Base-by-base conservation (phyloP, 352 stramenopile species). In the Blastocystis sp. region DNA sequence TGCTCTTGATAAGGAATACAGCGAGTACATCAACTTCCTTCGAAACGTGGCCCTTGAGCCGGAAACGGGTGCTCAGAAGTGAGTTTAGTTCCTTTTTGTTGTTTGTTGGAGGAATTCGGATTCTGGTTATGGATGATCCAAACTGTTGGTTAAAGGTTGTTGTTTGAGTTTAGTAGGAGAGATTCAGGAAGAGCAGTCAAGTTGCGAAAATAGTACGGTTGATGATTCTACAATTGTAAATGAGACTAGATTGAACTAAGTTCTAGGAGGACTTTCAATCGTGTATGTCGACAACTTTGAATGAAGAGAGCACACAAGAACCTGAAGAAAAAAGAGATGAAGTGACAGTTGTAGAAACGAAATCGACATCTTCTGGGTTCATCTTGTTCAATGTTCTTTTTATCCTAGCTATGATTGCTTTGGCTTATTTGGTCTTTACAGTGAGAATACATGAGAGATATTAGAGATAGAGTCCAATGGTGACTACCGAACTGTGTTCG, bases 21-120 rank as follows among this genome's bases (percentile, higher is more conserved):
- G 59, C 29, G 77, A 87, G 65, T 87, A 87, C 65, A 87, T 87
- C 49, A 87, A 87, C 56, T 87, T 74, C 59, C 65, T 87, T 14
- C 37, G 65, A 19, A 87, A 87, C 16, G 56, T 87, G 19, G 54
- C 65, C 51, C 24, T 87, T 27, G 77, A 61, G 19, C 77, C 77
- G 6, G 77, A 87, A n/a, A 43, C 49, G 56, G 49, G 66, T 24
- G 74, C 7, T 9, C n/a, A 19, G 35, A 32, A 83, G 19, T 83
- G 37, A 66, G 51, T 66, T 63, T 83, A 32, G 14, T 43, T 27
- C 46, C 49, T 43, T 65, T 19, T 65, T 66, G 24, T 80, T 14
- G 39, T 80, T 61, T n/a, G 57, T 61, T 59, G 42, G 12, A 80
- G 21, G 32, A 83, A 9, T 32, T 43, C 1, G 49, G 54, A 43